Conservation (phyloP, 164 flowering plant species). For the Vitis rupestris region DNA sequence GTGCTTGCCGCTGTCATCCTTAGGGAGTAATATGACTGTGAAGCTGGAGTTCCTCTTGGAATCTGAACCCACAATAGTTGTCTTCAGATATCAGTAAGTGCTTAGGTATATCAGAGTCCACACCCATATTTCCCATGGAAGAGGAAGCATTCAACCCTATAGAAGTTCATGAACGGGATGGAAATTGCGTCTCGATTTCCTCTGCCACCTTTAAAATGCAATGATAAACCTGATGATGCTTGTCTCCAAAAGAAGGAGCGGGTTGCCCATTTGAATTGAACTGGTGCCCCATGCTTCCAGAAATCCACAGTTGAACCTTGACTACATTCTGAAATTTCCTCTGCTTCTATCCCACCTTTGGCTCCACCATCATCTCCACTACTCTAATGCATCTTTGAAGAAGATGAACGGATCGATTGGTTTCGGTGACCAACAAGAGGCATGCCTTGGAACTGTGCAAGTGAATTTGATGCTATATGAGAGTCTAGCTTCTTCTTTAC, state of each 20-base stretch:
- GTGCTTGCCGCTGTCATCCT: neutral
- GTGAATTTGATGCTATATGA: slow-evolving; percentile 19
- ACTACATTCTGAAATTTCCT: slow-evolving; percentile 79
- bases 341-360: slow-evolving; percentile 45
- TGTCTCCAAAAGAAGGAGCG: slow-evolving; percentile 29
- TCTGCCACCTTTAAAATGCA: slow-evolving; percentile 21
- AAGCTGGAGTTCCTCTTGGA: slow-evolving; percentile 31
- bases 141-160: slow-evolving; percentile 24
- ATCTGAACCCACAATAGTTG: slow-evolving; percentile 28
- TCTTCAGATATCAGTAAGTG: slow-evolving; percentile 35
- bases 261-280: slow-evolving; percentile 33
- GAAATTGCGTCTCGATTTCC: slow-evolving; percentile 26
- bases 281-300: slow-evolving; percentile 20
- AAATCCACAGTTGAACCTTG: slow-evolving; percentile 49
- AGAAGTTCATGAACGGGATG: slow-evolving; percentile 27
- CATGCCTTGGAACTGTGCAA: slow-evolving; percentile 50
- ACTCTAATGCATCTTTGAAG: slow-evolving; percentile 36
- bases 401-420: slow-evolving; percentile 43
- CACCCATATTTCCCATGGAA: slow-evolving; percentile 21
- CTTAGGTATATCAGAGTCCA: slow-evolving; percentile 29
- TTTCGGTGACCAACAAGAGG: slow-evolving; percentile 43
- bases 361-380: slow-evolving; percentile 51
- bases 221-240: slow-evolving; percentile 30
- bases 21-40: slow-evolving; percentile 27
- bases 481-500: slow-evolving; percentile 90